phyloP scores from a whole-genome alignment of 441 rosid species.

The Breynia disticha region DNA sequence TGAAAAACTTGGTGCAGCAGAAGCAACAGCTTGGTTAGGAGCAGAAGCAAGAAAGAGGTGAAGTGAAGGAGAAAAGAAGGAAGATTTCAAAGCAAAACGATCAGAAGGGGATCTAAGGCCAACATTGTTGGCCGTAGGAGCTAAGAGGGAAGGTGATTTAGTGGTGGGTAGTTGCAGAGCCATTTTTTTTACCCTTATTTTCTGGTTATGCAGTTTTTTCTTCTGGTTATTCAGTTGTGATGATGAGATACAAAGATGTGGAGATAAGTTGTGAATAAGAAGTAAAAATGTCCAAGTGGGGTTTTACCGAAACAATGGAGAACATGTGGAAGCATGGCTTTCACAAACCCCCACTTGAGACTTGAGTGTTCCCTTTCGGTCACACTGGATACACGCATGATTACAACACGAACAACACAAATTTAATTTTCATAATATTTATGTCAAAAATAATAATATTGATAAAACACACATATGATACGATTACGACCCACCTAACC shows the following conservation, averaged over 20 bases:
- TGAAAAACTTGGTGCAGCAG: constrained; percentile 43
- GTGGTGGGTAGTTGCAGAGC: constrained; percentile 23
- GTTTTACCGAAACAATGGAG: constrained; percentile 7
- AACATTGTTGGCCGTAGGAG: constrained; percentile 24
- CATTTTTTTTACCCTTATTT: constrained; percentile 13
- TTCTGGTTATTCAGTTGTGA: neutral
- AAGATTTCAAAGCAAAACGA: constrained; percentile 41
- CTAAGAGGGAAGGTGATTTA: constrained; percentile 17
- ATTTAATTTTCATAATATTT: too few species aligned
- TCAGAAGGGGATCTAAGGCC: constrained; percentile 28
- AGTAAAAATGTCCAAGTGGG: neutral
- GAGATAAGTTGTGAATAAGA: constrained; percentile 19
- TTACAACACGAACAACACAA: too few species aligned
- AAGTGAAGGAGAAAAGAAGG: constrained; percentile 38
- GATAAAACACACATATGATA: too few species aligned
- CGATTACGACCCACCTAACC: too few species aligned
- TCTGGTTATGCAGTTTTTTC: neutral
- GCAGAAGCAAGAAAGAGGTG: constrained; percentile 28
- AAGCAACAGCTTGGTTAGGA: constrained; percentile 10
- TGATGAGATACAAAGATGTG: constrained; percentile 11
- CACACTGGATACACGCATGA: too few species aligned
- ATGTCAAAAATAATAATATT: too few species aligned
- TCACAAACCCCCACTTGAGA: constrained; percentile 10
- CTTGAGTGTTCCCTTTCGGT: too few species aligned
- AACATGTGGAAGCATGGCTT: constrained; percentile 42